Conservation (phyloP, 2,329 filamentous ascomycete species). For the Zalaria obscura region DNA sequence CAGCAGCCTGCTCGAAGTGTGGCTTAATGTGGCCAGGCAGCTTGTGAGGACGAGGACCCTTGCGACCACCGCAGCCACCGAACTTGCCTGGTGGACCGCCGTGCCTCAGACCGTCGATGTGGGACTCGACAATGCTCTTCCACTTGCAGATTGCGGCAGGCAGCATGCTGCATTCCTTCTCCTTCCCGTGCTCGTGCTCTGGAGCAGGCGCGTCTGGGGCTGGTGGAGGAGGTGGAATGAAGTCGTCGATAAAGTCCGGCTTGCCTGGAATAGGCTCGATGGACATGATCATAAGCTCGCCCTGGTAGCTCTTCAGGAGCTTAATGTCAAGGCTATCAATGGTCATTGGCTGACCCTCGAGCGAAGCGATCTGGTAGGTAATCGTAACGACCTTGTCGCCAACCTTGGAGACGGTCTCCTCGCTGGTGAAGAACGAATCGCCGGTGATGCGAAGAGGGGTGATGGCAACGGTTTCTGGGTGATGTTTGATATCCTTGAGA, state of each 20-base stretch:
- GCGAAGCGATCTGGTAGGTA: constrained; percentile 45
- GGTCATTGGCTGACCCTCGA: constrained; percentile 36
- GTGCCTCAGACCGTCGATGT: constrained; percentile 25
- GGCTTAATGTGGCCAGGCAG: constrained; percentile 14
- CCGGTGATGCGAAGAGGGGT: constrained; percentile 16
- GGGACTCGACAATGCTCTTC: constrained; percentile 35
- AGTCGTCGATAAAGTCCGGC: constrained; percentile 13
- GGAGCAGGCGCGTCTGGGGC: not conserved
- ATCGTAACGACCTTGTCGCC: constrained; percentile 39
- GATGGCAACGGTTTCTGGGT: constrained; percentile 17
- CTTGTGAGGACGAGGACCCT: constrained; percentile 6
- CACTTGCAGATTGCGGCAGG: constrained; percentile 40
- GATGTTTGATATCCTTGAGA: constrained; percentile 10
- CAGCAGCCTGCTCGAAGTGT: constrained; percentile 5
- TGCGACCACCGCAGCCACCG: constrained; percentile 6
- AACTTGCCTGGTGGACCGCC: constrained; percentile 3
- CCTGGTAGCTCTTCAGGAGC: constrained; percentile 44
- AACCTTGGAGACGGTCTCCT: constrained; percentile 35
- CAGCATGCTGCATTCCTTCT: constrained; percentile 20
- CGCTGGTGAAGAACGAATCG: constrained; percentile 21
- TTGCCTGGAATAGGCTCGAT: constrained; percentile 18
- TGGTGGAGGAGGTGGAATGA: constrained; percentile 8
- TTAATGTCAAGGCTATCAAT: constrained; percentile 44
- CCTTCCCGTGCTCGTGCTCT: constrained; percentile 10
- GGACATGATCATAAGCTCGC: constrained; percentile 41